Conservation (phyloP, 1,139 yeast species). For the Candida pseudocylindracea region DNA sequence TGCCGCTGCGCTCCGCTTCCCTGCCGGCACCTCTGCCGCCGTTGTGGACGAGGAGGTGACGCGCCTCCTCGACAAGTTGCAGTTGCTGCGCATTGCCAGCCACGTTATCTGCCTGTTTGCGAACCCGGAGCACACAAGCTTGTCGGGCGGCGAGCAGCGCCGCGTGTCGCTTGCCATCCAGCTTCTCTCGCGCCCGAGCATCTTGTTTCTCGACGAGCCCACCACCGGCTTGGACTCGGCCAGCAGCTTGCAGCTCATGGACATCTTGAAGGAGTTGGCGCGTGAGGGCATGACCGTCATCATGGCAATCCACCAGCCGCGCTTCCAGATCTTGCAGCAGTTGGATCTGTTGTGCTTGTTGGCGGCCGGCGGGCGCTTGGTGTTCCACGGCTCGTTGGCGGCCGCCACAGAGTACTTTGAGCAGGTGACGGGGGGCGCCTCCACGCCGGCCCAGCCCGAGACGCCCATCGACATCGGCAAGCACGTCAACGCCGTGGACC, state of each 20-base stretch:
- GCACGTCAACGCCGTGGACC: conserved; percentile 1
- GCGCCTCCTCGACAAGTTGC: conserved; percentile 34
- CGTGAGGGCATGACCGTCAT: conserved; percentile 47
- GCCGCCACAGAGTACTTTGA: conserved; percentile 27
- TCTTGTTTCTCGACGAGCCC: conserved; percentile 69
- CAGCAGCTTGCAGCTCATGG: conserved; percentile 45
- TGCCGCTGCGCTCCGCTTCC: conserved; percentile 50
- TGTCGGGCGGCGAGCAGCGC: conserved; percentile 77
- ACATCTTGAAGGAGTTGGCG: conserved; percentile 31
- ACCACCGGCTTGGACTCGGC: conserved; percentile 74
- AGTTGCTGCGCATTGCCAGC: conserved; percentile 35
- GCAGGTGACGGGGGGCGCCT: conserved; percentile 2
- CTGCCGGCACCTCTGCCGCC: conserved; percentile 13
- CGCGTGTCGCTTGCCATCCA: conserved; percentile 64
- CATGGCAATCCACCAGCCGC: conserved; percentile 68
- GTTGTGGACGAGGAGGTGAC: conserved; percentile 28
- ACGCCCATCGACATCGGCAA: neutral
- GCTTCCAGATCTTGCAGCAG: conserved; percentile 44
- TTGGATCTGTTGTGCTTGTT: conserved; percentile 56
- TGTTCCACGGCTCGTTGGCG: conserved; percentile 30
- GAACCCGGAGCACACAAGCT: conserved; percentile 14
- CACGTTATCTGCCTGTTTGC: conserved; percentile 28
- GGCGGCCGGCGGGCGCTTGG: conserved; percentile 41
- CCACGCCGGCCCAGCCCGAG: neutral
- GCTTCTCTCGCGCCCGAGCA: conserved; percentile 50